These are phyloP conservation scores for Fomitopsis schrenkii DNA, from an alignment of 1,284 basidiomycete genomes.

Conservation along the genomic window DNA sequence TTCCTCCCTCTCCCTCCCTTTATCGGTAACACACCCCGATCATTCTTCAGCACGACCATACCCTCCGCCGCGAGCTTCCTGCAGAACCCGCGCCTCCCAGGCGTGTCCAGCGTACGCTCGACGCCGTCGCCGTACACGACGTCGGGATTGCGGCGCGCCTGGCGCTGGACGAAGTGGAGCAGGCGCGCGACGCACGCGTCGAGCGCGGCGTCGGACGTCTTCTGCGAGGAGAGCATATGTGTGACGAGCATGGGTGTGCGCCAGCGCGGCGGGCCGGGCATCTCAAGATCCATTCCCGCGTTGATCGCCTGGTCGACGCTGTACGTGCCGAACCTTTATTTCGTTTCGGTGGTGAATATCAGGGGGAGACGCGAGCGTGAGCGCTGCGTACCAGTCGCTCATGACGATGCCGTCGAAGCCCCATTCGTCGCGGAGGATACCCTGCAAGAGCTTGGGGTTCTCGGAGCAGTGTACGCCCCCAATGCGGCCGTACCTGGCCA, in stretches of 20 bases:
- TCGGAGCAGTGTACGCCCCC: conserved; percentile 64
- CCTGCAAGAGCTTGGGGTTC: conserved; percentile 46
- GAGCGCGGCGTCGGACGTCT: conserved; percentile 47
- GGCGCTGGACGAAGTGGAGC: conserved; percentile 55
- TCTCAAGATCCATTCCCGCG: conserved; percentile 67
- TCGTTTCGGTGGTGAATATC: background rate
- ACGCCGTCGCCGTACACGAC: conserved; percentile 62
- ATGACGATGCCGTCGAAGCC: conserved; percentile 61
- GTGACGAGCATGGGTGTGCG: conserved; percentile 50
- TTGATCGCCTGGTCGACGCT: conserved; percentile 55
- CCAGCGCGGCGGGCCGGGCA: conserved; percentile 67
- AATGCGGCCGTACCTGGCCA: conserved; percentile 57
- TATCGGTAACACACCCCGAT: conserved; percentile 42
- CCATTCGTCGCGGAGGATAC: conserved; percentile 67
- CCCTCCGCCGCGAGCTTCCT: conserved; percentile 57
- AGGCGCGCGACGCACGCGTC: conserved; percentile 53
- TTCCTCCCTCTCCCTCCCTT: conserved; percentile 13
- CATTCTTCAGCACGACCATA: conserved; percentile 71
- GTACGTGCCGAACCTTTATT: conserved; percentile 57
- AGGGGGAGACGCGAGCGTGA: background rate
- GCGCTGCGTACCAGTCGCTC: conserved; percentile 51
- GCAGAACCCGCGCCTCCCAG: conserved; percentile 50
- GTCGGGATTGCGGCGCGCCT: conserved; percentile 53
- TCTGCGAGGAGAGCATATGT: conserved; percentile 54
- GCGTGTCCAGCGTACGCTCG: conserved; percentile 55